Conservation (phyloP, 257 asterid species). For the Asclepias syriaca region DNA sequence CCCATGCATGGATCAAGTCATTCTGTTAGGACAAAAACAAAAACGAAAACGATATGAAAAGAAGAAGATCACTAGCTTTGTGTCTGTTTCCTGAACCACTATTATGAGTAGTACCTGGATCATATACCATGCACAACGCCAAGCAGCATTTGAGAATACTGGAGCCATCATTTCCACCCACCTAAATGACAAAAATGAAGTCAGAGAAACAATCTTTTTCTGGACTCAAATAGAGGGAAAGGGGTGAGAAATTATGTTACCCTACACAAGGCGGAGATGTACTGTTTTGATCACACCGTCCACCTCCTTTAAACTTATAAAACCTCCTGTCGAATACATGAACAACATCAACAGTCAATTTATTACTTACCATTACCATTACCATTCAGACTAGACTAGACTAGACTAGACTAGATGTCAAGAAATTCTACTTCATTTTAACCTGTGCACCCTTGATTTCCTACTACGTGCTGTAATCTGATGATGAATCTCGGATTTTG, state of each 20-base stretch:
- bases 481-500: slow-evolving; percentile 65
- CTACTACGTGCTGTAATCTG: slow-evolving; percentile 55
- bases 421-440: slow-evolving; percentile 14
- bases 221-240: neutral
- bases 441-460: slow-evolving; percentile 78
- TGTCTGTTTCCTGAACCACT: neutral
- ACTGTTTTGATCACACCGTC: slow-evolving; percentile 53
- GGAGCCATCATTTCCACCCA: slow-evolving; percentile 99
- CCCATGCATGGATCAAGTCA: slow-evolving; percentile 98
- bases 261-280: slow-evolving; percentile 88
- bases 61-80: neutral
- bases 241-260: slow-evolving; percentile 24
- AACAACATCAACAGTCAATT: neutral
- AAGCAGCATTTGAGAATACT: slow-evolving; percentile 76
- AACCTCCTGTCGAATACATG: slow-evolving; percentile 47
- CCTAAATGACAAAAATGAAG: slow-evolving; percentile 29
- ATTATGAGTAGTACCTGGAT: slow-evolving; percentile 52
- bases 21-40: slow-evolving; percentile 37
- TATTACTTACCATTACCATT: too few species aligned
- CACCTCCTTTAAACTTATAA: slow-evolving; percentile 45
- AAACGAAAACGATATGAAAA: neutral
- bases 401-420: slow-evolving; percentile 1
- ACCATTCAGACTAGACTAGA: too few species aligned
- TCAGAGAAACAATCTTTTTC: slow-evolving; percentile 1
- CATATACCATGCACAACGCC: slow-evolving; percentile 95